Base-by-base conservation (phyloP, 345 rosid genomes). In the Anacardium occidentale region DNA sequence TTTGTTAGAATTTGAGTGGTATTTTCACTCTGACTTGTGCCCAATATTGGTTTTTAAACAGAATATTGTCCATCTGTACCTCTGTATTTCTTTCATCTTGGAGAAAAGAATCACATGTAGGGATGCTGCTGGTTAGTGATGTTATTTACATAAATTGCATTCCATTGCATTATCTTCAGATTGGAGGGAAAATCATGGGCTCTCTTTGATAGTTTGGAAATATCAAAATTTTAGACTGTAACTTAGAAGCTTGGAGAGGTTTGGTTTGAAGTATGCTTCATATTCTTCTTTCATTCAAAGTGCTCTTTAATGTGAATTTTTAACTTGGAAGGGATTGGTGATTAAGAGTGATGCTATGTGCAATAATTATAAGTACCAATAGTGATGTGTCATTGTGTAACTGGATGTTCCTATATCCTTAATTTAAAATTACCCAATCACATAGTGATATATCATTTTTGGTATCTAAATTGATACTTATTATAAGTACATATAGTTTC, bases 241-340 rank as follows among this genome's bases (percentile, higher is more conserved):
- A 68, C 18, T 26, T 68, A 17, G 52, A 53, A 40, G 3, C 32
- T 29, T 29, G 3, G 32, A 29, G 32, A 29, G 18, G 11, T 48
- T 44, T 70, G 29, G 14, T 45, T 15, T 70, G 57, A 58, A 53
- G 51, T n/a, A 26, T 47, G 17, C 44, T 22, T 62, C 53, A 37
- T 18, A 21, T 21, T 53, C 22, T 34, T 32, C 22, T 34, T 47
- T 21, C 32, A n/a, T 20, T 7, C 9, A 68, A 24, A 34, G 47
- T 9, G 21, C 14, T 47, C 2, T 59, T 32, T 70, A 9, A 70
- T 42, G 17, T 71, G 8, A 69, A 72, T 29, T 48, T 26, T 62
- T 47, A 48, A 34, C 26, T n/a, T 54, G 44, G n/a, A 34, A 45
- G 29, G 10, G 11, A n/a, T 53, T 54, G 15, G 17, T 12, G 25